A percentile compares a stretch with the other conserved stretches of the same genome.
Evolutionary conservation across 805 yeast species (phyloP).

Genomic region (Wickerhamiella slavikovae): DNA sequence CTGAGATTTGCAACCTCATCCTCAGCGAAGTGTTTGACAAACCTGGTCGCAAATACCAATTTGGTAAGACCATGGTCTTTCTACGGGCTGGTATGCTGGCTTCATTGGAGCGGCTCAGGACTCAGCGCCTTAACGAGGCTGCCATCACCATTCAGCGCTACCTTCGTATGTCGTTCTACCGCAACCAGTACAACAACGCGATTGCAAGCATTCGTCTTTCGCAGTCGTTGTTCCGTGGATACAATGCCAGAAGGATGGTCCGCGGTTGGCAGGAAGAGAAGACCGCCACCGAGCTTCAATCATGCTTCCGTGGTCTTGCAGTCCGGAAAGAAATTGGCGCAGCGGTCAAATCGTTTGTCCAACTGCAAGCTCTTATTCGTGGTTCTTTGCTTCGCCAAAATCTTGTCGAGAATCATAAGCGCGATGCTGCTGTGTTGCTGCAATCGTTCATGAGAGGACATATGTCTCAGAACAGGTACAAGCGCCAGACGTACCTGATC

Average conservation of each 20-base stretch:
- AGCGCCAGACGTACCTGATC: constrained; percentile 30
- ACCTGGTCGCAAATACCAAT: constrained; percentile 66
- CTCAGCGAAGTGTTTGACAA: constrained; percentile 38
- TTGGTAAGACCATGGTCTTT: constrained; percentile 85
- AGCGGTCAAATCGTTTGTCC: constrained; percentile 29
- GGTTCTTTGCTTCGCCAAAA: constrained; percentile 30
- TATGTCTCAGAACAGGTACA: constrained; percentile 33
- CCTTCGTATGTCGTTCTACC: constrained; percentile 41
- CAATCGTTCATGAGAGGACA: constrained; percentile 60
- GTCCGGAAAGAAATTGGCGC: constrained; percentile 33
- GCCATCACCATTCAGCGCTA: constrained; percentile 77
- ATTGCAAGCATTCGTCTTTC: constrained; percentile 31
- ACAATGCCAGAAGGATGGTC: constrained; percentile 31
- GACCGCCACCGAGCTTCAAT: constrained; percentile 60
- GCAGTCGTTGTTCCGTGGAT: constrained; percentile 50
- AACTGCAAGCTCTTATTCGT: constrained; percentile 38
- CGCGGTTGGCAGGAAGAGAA: constrained; percentile 28
- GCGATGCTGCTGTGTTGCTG: constrained; percentile 44
- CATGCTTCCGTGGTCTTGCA: constrained; percentile 23
- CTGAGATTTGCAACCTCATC: constrained; percentile 47
- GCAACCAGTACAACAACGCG: constrained; percentile 36
- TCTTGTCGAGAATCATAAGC: constrained; percentile 28
- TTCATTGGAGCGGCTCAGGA: constrained; percentile 63
- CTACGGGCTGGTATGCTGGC: constrained; percentile 96
- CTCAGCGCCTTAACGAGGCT: constrained; percentile 54